Evolutionary conservation across 305 asterid species (phyloP), one percentile per base, ranked within the genome.

Genomic region (Plantago rigida): DNA sequence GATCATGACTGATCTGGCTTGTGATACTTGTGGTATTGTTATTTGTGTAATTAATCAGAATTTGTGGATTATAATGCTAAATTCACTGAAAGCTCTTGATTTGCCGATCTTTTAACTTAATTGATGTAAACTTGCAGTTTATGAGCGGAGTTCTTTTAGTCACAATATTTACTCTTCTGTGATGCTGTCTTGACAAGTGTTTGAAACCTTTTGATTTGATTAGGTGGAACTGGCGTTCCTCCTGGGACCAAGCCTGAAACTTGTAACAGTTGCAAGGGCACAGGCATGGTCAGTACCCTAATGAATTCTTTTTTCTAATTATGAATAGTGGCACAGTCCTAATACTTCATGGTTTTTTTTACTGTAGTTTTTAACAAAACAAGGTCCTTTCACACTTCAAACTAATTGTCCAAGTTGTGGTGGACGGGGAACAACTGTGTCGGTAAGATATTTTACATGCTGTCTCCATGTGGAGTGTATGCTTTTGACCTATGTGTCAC

Each of bases 141-240:
- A 22, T 22, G 1, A 22, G 26, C 26, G 26, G 26, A 22, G 26
- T 22, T 22, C 26, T 22, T 22, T 22, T 2, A 22, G 26, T 22
- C 26, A 1, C 26, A 22, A 2, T 22, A 22, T 22, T 22, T 22
- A 22, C 26, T 22, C 34, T 51, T 12, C 26, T 17, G 26, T 51
- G 7, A 51, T 51, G 13, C 9, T 74, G 65, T 62, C 17, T 22
- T 22, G 26, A 22, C 26, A 22, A 55, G 28, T 55, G 19, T 56
- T 50, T 56, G 59, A 60, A 44, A 49, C 63, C 26, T 62, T 47
- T 17, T 45, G 47, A 49, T 58, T 45, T 60, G 67, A 63, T 68
- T 78, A 91, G 98, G 95, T 79, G 96, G 98, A 73, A 75, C 87
- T 67, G 98, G 98, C 39, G 97, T 92, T 73, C 99, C 99, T 77